A percentile compares a stretch with the other conserved stretches of the same genome.
phyloP scores from a whole-genome alignment of 345 rosid genomes.

The Erodium maritimum region DNA sequence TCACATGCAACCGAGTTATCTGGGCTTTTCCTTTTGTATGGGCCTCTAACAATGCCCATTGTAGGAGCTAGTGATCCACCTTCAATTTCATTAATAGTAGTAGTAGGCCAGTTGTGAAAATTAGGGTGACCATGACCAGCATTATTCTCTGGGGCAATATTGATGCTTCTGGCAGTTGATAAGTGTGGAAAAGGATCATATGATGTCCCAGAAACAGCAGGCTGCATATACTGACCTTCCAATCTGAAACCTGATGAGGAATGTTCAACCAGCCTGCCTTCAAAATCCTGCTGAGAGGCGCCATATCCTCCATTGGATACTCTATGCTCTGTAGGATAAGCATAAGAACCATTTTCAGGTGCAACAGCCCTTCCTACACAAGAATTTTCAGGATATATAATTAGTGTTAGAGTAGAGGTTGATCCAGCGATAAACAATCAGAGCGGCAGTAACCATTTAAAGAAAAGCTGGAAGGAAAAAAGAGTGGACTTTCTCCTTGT shows the following conservation, averaged over 20 bases:
- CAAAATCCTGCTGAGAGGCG: conserved; percentile 11
- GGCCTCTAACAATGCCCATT: conserved; percentile 12
- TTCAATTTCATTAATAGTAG: conserved; percentile 8
- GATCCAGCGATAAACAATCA: neutral
- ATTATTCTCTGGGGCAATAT: conserved; percentile 11
- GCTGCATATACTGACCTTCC: conserved; percentile 6
- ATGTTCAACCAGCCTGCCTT: conserved; percentile 7
- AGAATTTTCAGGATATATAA: neutral
- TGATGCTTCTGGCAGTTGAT: conserved; percentile 11
- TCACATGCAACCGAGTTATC: conserved; percentile 4
- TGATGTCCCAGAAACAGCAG: conserved; percentile 8
- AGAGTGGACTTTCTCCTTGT: neutral
- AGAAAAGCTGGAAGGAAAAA: too few species aligned
- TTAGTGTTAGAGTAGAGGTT: neutral
- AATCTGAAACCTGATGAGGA: conserved; percentile 10
- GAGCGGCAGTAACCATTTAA: too few species aligned
- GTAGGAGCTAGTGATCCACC: conserved; percentile 11
- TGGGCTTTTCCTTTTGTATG: conserved; percentile 16
- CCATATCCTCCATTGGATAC: conserved; percentile 4
- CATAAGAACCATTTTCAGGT: conserved; percentile 12
- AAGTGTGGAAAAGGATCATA: conserved; percentile 10
- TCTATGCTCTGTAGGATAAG: conserved; percentile 11
- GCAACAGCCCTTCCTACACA: conserved; percentile 17
- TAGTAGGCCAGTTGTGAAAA: conserved; percentile 2
- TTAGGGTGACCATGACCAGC: conserved; percentile 8